These are phyloP conservation scores for Penicillium fimorum DNA, from an alignment of 495 filamentous ascomycete species.

Conservation along the genomic window DNA sequence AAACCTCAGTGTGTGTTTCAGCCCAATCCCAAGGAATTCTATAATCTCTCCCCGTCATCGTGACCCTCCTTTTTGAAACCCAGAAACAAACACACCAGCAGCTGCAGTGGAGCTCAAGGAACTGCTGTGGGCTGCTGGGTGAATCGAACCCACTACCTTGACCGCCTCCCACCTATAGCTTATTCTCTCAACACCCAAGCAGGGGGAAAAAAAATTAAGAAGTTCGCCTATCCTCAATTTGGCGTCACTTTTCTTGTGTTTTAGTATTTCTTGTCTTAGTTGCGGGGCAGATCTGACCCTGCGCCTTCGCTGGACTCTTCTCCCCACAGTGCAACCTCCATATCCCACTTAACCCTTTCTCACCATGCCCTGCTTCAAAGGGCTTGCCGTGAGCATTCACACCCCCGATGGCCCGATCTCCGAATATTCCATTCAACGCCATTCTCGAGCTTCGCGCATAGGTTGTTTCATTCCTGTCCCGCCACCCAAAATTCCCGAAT, in stretches of 20 bases:
- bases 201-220: constrained; percentile 18
- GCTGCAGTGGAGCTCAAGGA: constrained; percentile 28
- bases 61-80: constrained; percentile 14
- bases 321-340: constrained; percentile 6
- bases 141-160: constrained; percentile 23
- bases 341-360: constrained; percentile 11
- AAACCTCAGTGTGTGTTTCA: not conserved
- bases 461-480: constrained; percentile 96
- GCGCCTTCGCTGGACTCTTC: constrained; percentile 11
- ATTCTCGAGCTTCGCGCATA: constrained; percentile 85
- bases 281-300: constrained; percentile 7
- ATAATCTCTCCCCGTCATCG: not conserved
- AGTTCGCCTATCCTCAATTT: constrained; percentile 8
- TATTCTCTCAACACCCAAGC: constrained; percentile 13
- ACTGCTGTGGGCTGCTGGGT: constrained; percentile 28
- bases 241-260: constrained; percentile 6
- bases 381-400: constrained; percentile 94
- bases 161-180: constrained; percentile 30
- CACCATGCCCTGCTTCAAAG: constrained; percentile 95
- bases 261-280: constrained; percentile 6
- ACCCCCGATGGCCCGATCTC: constrained; percentile 82
- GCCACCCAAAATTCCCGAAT: constrained; percentile 70
- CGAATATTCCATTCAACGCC: constrained; percentile 93
- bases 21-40: not conserved
- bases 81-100: constrained; percentile 22